A percentile compares a stretch with the other conserved stretches of the same genome.
phyloP scores from a whole-genome alignment of 352 stramenopile genomes.

The Peronospora farinosa region DNA sequence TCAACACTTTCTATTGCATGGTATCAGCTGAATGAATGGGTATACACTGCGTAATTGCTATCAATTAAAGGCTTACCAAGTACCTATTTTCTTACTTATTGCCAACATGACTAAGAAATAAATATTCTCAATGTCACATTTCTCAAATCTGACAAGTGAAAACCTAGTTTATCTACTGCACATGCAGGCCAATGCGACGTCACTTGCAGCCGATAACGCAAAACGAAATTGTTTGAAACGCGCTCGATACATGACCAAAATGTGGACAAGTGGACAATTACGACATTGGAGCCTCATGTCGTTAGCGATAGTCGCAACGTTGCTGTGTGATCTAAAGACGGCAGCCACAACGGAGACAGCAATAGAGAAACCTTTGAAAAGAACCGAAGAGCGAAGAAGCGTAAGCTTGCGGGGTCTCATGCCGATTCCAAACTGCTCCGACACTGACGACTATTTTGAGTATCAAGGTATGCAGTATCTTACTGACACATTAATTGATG shows the following conservation, averaged over 20 bases:
- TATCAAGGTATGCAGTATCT: constrained; percentile 14
- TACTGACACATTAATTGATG: background rate
- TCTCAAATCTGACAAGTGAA: too few species aligned
- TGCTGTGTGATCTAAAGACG: constrained; percentile 12
- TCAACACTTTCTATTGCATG: too few species aligned
- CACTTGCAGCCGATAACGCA: too few species aligned
- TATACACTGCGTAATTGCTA: too few species aligned
- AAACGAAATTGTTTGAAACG: too few species aligned
- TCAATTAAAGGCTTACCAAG: too few species aligned
- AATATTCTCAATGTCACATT: too few species aligned
- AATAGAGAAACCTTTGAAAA: constrained; percentile 4
- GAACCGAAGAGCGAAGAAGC: background rate
- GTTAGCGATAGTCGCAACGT: constrained; percentile 6
- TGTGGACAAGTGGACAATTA: constrained; percentile 1
- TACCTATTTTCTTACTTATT: too few species aligned
- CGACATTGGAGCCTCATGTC: constrained; percentile 13
- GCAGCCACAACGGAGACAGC: constrained; percentile 1
- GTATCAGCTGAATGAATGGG: too few species aligned
- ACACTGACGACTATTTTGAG: constrained; percentile 10
- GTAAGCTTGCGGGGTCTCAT: constrained; percentile 14
- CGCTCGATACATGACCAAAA: background rate
- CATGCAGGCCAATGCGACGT: too few species aligned
- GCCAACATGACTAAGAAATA: too few species aligned
- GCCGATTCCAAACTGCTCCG: constrained; percentile 21
- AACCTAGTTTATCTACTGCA: too few species aligned